phyloP scores from a whole-genome alignment of 2,329 filamentous ascomycete species.

The Diaporthe destruens region DNA sequence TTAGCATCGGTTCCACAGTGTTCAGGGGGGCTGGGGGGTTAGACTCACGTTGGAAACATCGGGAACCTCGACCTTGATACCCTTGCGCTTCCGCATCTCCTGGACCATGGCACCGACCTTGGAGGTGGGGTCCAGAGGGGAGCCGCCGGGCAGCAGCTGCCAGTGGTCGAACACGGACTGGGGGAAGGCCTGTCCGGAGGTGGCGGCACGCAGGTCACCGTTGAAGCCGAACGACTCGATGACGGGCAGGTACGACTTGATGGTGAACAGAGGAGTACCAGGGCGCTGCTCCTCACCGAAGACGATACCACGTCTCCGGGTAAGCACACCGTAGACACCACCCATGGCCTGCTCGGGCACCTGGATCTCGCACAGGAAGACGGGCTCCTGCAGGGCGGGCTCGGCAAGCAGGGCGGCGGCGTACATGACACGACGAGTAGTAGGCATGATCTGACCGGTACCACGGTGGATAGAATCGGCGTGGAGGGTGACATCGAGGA shows the following conservation, averaged over 20 bases:
- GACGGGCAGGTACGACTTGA: slow-evolving; percentile 65
- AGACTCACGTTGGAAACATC: slow-evolving; percentile 93
- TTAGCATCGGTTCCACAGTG: slow-evolving; percentile 51
- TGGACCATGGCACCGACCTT: slow-evolving; percentile 87
- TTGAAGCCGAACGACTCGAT: slow-evolving; percentile 82
- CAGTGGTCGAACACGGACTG: slow-evolving; percentile 99
- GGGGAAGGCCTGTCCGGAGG: slow-evolving; percentile 98
- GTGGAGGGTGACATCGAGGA: slow-evolving; percentile 99
- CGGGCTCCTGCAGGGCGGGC: slow-evolving; percentile 92
- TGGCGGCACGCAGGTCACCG: slow-evolving; percentile 92
- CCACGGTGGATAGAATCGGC: slow-evolving; percentile 99
- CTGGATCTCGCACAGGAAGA: slow-evolving; percentile 99
- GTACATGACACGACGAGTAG: slow-evolving; percentile 96
- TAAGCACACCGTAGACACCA: slow-evolving; percentile 99
- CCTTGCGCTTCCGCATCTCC: slow-evolving; percentile 98
- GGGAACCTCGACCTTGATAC: slow-evolving; percentile 96
- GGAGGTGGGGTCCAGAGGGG: slow-evolving; percentile 83
- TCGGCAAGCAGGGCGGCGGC: slow-evolving; percentile 91
- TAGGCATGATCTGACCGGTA: slow-evolving; percentile 99
- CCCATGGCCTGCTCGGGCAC: slow-evolving; percentile 99
- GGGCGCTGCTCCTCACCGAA: slow-evolving; percentile 98
- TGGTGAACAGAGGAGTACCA: slow-evolving; percentile 98
- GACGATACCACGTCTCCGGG: slow-evolving; percentile 97
- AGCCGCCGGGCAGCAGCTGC: slow-evolving; percentile 95
- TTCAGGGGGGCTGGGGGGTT: background rate